Percentiles rank a stretch among this genome's conserved stretches.
Conservation (phyloP, 805 yeast species). For the Ogataea salicorniae region DNA sequence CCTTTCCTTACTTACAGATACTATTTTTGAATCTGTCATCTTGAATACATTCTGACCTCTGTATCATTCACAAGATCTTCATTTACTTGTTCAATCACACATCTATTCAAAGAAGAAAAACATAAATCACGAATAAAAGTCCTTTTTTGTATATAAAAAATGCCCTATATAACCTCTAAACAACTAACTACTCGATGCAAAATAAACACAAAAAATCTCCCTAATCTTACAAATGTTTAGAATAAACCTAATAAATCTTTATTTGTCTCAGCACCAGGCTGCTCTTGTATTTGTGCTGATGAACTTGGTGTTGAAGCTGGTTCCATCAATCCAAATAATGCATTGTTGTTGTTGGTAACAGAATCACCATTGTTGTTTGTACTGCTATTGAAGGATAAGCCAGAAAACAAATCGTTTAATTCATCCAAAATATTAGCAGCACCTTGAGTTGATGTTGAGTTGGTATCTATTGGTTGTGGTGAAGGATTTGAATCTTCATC, state of each 20-base stretch:
- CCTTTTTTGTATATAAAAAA: too few relatives aligned
- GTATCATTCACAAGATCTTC: too few relatives aligned
- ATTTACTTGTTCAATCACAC: too few relatives aligned
- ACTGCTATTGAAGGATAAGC: constrained; percentile 25
- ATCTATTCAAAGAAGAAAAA: too few relatives aligned
- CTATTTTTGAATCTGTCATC: too few relatives aligned
- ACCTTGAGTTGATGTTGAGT: constrained; percentile 16
- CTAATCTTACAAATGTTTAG: not conserved
- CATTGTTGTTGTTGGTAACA: constrained; percentile 3
- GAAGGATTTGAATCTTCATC: constrained; percentile 35
- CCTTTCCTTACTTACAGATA: too few relatives aligned
- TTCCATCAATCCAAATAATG: constrained; percentile 8
- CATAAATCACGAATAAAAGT: too few relatives aligned
- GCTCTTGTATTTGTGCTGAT: not conserved
- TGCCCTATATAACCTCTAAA: too few relatives aligned
- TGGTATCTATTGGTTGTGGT: constrained; percentile 6
- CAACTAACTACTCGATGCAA: too few relatives aligned
- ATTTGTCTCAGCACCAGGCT: constrained; percentile 3
- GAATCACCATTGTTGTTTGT: not conserved
- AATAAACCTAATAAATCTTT: constrained; percentile 17
- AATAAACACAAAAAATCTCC: too few relatives aligned
- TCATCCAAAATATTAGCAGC: constrained; percentile 56
- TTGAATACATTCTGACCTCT: too few relatives aligned
- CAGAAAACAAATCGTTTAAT: constrained; percentile 63
- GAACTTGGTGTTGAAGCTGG: not conserved